Percentiles rank a stretch among this genome's conserved stretches.
Conservation (phyloP, 2,329 filamentous ascomycete genomes). For the Colletotrichum gloeosporioides region DNA sequence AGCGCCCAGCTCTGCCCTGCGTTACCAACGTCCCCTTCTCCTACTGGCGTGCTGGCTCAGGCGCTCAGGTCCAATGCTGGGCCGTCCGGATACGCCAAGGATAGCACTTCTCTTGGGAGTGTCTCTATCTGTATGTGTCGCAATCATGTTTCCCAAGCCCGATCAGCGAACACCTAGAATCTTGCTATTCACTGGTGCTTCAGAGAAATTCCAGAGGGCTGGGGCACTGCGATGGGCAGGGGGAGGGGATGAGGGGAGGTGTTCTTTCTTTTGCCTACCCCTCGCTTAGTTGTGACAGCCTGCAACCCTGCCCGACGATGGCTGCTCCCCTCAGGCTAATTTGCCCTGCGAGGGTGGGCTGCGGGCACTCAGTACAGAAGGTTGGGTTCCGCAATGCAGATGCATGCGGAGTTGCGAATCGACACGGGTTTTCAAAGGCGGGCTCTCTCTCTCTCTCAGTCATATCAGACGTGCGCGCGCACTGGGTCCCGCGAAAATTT, state of each 20-base stretch:
- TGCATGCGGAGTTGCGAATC: slow-evolving; percentile 4
- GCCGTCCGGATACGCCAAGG: neutral
- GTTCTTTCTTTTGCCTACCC: slow-evolving; percentile 3
- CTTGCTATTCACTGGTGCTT: neutral
- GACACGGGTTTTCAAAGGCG: neutral
- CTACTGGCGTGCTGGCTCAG: neutral
- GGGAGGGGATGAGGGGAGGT: neutral
- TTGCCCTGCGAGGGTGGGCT: neutral
- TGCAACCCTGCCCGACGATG: slow-evolving; percentile 9
- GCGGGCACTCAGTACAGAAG: neutral
- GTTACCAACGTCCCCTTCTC: neutral
- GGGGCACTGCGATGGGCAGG: neutral
- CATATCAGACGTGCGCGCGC: neutral
- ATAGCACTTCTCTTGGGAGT: neutral
- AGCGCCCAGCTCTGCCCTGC: neutral
- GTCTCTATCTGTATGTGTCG: neutral
- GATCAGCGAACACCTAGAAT: neutral
- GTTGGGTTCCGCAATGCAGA: neutral
- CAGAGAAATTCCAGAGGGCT: neutral
- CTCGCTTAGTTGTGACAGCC: slow-evolving; percentile 15
- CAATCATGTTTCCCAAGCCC: neutral
- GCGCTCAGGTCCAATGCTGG: neutral
- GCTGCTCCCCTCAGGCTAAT: slow-evolving; percentile 5
- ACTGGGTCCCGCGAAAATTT: neutral
- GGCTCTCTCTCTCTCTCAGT: neutral